phyloP scores from a whole-genome alignment of 805 yeast species.

The Jamesozyma piceae region DNA sequence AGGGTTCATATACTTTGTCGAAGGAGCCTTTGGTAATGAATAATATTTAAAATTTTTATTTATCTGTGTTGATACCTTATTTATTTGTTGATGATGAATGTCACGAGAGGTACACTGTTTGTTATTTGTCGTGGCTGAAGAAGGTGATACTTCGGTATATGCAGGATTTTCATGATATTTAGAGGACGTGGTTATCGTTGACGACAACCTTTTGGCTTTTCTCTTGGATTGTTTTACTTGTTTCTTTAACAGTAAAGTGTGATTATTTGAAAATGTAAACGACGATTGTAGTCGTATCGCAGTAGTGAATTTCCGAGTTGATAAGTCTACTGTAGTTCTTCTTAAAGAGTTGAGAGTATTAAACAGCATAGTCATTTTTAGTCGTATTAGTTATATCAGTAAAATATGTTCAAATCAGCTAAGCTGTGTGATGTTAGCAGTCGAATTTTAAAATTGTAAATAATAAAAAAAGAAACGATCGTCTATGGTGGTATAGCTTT shows the following conservation, averaged over 20 bases:
- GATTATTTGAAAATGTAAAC: constrained; percentile 19
- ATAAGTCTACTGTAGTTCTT: not conserved
- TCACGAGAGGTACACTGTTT: not conserved
- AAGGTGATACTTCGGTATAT: not conserved
- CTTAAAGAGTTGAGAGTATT: not conserved
- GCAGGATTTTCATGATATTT: constrained; percentile 3
- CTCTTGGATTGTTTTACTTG: constrained; percentile 3
- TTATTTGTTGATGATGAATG: not conserved
- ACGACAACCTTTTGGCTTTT: constrained; percentile 3
- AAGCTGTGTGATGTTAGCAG: no score
- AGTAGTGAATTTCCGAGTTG: not conserved
- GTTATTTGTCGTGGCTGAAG: not conserved
- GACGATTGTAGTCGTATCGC: constrained; percentile 16
- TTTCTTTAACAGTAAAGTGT: constrained; percentile 10
- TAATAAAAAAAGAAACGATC: no score
- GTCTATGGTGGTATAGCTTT: no score
- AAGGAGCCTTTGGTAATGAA: constrained; percentile 26
- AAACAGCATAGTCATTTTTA: not conserved
- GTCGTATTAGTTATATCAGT: not conserved
- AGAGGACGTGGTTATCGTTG: constrained; percentile 5
- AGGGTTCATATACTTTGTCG: constrained; percentile 19
- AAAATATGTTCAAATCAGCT: no score
- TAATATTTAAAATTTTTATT: constrained; percentile 16
- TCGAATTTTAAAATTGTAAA: no score
- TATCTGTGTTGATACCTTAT: not conserved